Evolutionary conservation across 2,329 filamentous ascomycete species (phyloP).

Genomic region (Phaeoacremonium minimum): DNA sequence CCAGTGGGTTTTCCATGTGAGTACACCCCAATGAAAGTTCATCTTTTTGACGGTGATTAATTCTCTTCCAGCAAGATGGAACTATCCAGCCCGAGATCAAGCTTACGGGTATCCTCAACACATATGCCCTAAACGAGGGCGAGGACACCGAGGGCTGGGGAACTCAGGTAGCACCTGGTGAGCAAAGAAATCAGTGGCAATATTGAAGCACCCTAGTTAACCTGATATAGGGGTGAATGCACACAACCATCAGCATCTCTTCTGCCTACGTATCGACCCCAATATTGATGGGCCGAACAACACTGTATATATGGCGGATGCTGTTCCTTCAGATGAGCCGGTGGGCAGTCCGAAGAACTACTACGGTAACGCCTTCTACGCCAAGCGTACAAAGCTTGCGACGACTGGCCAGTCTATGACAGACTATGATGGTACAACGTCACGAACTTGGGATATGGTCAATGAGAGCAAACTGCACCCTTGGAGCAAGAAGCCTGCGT

Average conservation of each 20-base stretch:
- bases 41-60: not conserved
- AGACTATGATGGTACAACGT: constrained; percentile 77
- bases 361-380: constrained; percentile 88
- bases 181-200: too few species aligned
- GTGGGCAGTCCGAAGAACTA: constrained; percentile 79
- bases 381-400: constrained; percentile 73
- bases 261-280: constrained; percentile 83
- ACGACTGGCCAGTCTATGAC: constrained; percentile 66
- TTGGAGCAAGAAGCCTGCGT: constrained; percentile 77
- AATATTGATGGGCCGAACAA: constrained; percentile 84
- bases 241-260: constrained; percentile 94
- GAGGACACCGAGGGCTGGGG: constrained; percentile 87
- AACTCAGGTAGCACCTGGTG: constrained; percentile 77
- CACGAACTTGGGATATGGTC: constrained; percentile 84
- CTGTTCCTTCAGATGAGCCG: constrained; percentile 63
- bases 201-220: too few species aligned
- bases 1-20: constrained; percentile 77
- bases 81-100: constrained; percentile 90
- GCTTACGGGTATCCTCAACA: constrained; percentile 89
- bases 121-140: constrained; percentile 73
- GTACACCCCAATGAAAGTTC: constrained; percentile 1
- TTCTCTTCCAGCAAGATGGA: constrained; percentile 61
- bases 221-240: constrained; percentile 78
- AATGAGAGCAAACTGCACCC: constrained; percentile 83
- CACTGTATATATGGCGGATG: constrained; percentile 80